Base-by-base conservation (phyloP, 1,139 yeast genomes). In the Saccharomycopsis hybrid region DNA sequence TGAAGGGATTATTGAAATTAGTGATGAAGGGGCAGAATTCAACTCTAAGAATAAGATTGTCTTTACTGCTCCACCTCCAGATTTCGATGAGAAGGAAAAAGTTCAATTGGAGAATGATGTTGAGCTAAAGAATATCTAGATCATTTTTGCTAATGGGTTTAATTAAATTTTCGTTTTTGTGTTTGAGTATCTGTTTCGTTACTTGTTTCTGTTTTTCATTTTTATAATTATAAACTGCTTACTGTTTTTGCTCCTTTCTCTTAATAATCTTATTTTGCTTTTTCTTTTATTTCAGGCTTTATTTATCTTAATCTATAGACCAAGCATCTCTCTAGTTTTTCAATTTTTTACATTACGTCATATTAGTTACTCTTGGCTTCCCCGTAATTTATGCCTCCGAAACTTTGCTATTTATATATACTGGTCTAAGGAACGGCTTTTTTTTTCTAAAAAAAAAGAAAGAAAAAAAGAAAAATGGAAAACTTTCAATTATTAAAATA, bases 21-120 rank as follows among this genome's bases (percentile, higher is more conserved):
- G 78, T 50, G 94, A 87, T 60, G 79, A 75, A 41, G 82, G 85
- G 58, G 78, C 96, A 1, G 68, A 70, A 11, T 73, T 88, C 52
- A 71, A 74, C 58, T 82, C 78, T 36, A 75, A 77, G 62, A 89
- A 85, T 9, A 72, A 71, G 43, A 68, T 80, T 43, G 61, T 60
- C 2, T 80, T 74, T 68, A 63, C 70, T 5, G 87, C 83, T 3
- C 67, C 72, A 30, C 85, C 90, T n/a, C 90, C 90, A n/a, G 65
- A 65, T 5, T 70, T 65, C 50, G 65, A 65, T 9, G 41, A 33
- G 2, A 45, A 27, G 35, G 47, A 45, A 28, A 18, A 31, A 5
- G 13, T 41, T 27, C n/a, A 27, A 3, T 25, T 43, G 9, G 42
- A 43, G 8, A 30, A 47, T 24, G 50, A 41, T 5, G 25, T 47